phyloP scores from a whole-genome alignment of 225 moss, liverwort and hornwort genomes.

The Asterella californica region DNA sequence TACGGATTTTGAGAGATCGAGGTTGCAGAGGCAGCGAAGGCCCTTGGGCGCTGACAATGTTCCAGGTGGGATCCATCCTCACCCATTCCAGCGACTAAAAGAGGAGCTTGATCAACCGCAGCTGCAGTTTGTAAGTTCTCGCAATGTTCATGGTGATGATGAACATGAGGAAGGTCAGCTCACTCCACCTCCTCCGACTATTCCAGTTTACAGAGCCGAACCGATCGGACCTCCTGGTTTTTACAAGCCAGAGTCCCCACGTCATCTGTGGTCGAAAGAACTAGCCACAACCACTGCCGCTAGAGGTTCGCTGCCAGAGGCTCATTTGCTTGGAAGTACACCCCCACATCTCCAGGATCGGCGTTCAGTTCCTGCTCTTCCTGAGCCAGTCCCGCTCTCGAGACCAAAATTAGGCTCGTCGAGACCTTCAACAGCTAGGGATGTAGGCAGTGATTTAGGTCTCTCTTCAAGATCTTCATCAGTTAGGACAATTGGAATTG shows the following conservation, averaged over 20 bases:
- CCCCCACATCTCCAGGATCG: not conserved
- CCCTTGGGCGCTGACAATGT: conserved; percentile 13
- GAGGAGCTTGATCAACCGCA: conserved; percentile 12
- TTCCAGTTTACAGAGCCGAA: conserved; percentile 4
- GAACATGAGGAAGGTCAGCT: conserved; percentile 43
- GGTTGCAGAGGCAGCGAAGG: conserved; percentile 31
- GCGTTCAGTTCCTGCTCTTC: not conserved
- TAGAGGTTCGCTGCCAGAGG: conserved; percentile 3
- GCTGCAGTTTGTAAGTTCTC: not conserved
- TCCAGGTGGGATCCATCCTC: not conserved
- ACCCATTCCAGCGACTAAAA: not conserved
- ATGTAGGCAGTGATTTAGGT: not conserved
- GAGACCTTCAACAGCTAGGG: conserved; percentile 16
- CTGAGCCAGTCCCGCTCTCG: not conserved
- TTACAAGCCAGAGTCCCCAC: conserved; percentile 1
- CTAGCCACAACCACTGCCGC: not conserved
- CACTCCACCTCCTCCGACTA: conserved; percentile 20
- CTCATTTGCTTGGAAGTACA: not conserved
- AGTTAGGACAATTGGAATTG: not conserved
- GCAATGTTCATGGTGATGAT: conserved; percentile 14
- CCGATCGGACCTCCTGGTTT: conserved; percentile 21
- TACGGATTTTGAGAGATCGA: conserved; percentile 24
- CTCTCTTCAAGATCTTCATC: not conserved
- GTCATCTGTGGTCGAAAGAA: not conserved
- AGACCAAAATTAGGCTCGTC: conserved; percentile 15